Conservation (phyloP, 441 rosid species). For the Geranium incanum region DNA sequence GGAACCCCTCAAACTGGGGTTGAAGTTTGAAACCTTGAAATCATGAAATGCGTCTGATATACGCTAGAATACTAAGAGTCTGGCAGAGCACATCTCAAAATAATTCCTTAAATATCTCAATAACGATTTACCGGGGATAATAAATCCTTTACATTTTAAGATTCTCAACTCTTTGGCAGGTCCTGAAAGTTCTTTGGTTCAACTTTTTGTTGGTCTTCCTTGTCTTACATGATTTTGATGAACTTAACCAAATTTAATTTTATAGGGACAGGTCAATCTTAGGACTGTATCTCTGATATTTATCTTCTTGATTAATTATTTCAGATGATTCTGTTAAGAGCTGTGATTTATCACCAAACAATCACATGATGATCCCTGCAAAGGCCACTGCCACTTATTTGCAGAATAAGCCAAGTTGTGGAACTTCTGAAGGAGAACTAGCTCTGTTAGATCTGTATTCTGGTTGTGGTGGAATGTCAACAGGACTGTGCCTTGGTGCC, state of each 20-base stretch:
- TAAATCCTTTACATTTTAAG: slow-evolving; percentile 3
- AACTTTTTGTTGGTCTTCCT: background rate
- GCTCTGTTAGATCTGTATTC: slow-evolving; percentile 58
- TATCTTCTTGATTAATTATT: slow-evolving; percentile 20
- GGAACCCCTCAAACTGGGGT: slow-evolving; percentile 1
- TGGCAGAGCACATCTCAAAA: slow-evolving; percentile 8
- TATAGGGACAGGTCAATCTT: background rate
- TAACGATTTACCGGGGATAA: background rate
- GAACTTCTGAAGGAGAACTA: slow-evolving; percentile 22
- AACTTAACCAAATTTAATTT: background rate
- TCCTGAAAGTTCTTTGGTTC: background rate
- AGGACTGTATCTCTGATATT: slow-evolving; percentile 9
- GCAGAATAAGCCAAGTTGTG: slow-evolving; percentile 14
- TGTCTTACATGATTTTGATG: background rate
- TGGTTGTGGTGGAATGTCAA: slow-evolving; percentile 91
- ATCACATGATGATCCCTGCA: slow-evolving; percentile 21
- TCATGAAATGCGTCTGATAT: slow-evolving; percentile 2
- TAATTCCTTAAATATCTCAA: slow-evolving; percentile 4
- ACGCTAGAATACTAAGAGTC: background rate
- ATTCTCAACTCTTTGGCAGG: background rate
- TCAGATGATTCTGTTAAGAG: slow-evolving; percentile 38
- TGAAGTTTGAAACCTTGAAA: background rate
- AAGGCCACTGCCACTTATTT: slow-evolving; percentile 14
- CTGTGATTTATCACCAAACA: slow-evolving; percentile 23
- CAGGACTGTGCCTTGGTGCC: slow-evolving; percentile 70